A percentile compares a stretch with the other conserved stretches of the same genome.
phyloP scores from a whole-genome alignment of 176 grass and related monocot species.

The Cenchrus purpureus region DNA sequence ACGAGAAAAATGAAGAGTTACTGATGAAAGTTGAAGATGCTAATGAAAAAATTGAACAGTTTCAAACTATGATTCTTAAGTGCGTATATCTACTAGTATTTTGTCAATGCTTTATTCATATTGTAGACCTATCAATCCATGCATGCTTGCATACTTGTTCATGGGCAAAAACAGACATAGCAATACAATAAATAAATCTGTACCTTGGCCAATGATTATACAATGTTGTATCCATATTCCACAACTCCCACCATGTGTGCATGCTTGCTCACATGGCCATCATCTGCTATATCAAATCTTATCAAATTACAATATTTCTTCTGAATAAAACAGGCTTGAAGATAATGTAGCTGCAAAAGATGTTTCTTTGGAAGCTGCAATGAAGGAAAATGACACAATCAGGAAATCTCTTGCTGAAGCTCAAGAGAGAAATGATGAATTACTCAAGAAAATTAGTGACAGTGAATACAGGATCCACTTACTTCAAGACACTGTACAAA shows the following conservation, averaged over 20 bases:
- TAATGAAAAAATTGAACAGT: conserved; percentile 55
- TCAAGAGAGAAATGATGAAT: conserved; percentile 58
- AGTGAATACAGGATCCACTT: conserved; percentile 62
- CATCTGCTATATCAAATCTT: conserved; percentile 26
- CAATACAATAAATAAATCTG: background rate
- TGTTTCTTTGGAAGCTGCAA: conserved; percentile 49
- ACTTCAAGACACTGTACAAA: conserved; percentile 62
- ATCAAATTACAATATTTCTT: conserved; percentile 29
- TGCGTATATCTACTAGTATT: conserved; percentile 34
- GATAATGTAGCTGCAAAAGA: conserved; percentile 53
- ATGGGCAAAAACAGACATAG: background rate
- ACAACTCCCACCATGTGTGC: background rate
- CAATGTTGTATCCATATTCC: conserved; percentile 9
- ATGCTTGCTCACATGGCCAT: background rate
- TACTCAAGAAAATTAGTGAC: conserved; percentile 64
- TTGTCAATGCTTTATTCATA: conserved; percentile 33
- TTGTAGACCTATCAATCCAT: conserved; percentile 4
- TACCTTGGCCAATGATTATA: background rate
- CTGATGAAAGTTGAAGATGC: conserved; percentile 52
- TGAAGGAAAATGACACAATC: conserved; percentile 48
- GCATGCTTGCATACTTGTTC: background rate
- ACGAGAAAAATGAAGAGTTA: conserved; percentile 59
- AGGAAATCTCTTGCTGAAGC: conserved; percentile 56
- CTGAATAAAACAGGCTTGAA: conserved; percentile 64
- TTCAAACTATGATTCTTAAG: conserved; percentile 59